These are phyloP conservation scores for Xanthoconium stramineum DNA, from an alignment of 768 basidiomycete genomes.

Conservation along the genomic window DNA sequence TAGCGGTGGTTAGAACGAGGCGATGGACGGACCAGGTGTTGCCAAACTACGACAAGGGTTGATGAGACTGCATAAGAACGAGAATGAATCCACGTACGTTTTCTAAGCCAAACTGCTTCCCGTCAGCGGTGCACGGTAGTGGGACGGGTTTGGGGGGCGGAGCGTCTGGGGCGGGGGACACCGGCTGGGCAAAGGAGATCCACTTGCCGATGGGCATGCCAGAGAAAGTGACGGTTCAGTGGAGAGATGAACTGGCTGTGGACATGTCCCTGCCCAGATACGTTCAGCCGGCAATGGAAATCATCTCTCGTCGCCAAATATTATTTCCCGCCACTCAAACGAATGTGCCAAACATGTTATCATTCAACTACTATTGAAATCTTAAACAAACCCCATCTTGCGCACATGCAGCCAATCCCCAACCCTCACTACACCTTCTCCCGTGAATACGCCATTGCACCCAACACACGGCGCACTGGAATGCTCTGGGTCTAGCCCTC, in stretches of 20 bases:
- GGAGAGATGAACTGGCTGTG: not conserved
- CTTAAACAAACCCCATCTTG: slow-evolving; percentile 36
- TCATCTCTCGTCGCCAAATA: too few species aligned
- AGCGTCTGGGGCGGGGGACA: slow-evolving; percentile 22
- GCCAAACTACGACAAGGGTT: slow-evolving; percentile 64
- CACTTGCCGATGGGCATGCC: slow-evolving; percentile 39
- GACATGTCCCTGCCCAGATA: not conserved
- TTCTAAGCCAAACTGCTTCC: slow-evolving; percentile 93
- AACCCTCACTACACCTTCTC: slow-evolving; percentile 51
- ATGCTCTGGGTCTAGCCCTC: slow-evolving; percentile 48
- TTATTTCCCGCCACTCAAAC: too few species aligned
- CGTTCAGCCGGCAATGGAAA: not conserved
- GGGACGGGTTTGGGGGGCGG: slow-evolving; percentile 32
- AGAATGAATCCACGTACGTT: slow-evolving; percentile 63
- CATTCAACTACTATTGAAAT: too few species aligned
- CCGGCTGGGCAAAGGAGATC: slow-evolving; percentile 34
- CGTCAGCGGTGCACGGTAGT: slow-evolving; percentile 55
- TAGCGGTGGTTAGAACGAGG: slow-evolving; percentile 7
- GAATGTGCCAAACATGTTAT: too few species aligned
- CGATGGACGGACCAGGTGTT: slow-evolving; percentile 77
- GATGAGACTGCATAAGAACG: slow-evolving; percentile 8
- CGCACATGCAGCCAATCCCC: slow-evolving; percentile 58
- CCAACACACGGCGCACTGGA: slow-evolving; percentile 62
- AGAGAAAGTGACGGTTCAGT: not conserved
- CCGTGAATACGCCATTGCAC: slow-evolving; percentile 55